phyloP scores from a whole-genome alignment of 1,139 yeast species.

The Geotrichum restrictum region DNA sequence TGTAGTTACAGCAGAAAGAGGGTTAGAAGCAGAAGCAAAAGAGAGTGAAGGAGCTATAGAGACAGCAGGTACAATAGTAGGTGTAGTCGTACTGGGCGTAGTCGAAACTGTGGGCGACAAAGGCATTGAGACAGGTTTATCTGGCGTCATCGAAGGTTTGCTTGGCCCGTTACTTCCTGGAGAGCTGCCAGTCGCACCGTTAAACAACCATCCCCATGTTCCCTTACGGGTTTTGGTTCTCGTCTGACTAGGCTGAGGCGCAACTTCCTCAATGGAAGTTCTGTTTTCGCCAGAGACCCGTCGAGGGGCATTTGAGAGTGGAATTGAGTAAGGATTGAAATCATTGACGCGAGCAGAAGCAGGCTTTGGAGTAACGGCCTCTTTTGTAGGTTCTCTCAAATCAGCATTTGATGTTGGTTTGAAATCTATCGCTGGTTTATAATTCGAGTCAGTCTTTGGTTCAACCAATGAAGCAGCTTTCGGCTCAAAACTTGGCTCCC shows the following conservation, averaged over 20 bases:
- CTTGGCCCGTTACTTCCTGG: neutral
- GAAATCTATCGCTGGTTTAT: too few species aligned
- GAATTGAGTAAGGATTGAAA: too few species aligned
- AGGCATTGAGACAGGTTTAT: neutral
- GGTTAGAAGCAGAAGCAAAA: neutral
- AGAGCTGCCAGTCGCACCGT: slow-evolving; percentile 9
- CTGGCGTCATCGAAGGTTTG: neutral
- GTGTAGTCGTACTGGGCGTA: neutral
- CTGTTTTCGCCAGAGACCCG: neutral
- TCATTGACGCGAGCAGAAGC: too few species aligned
- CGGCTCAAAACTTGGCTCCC: too few species aligned
- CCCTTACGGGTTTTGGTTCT: slow-evolving; percentile 24
- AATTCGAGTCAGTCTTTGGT: too few species aligned
- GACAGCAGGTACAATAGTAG: neutral
- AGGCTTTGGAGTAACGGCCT: too few species aligned
- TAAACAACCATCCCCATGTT: slow-evolving; percentile 31
- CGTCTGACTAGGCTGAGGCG: neutral
- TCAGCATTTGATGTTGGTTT: too few species aligned
- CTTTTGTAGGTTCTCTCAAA: too few species aligned
- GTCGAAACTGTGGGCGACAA: neutral
- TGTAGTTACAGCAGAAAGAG: neutral
- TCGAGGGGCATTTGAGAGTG: too few species aligned
- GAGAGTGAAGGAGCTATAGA: neutral
- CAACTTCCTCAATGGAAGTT: neutral
- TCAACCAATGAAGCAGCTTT: too few species aligned